A percentile compares a stretch with the other conserved stretches of the same genome.
These are phyloP conservation scores for Golubevia sp. DNA, from an alignment of 1,284 basidiomycete species.

Conservation along the genomic window DNA sequence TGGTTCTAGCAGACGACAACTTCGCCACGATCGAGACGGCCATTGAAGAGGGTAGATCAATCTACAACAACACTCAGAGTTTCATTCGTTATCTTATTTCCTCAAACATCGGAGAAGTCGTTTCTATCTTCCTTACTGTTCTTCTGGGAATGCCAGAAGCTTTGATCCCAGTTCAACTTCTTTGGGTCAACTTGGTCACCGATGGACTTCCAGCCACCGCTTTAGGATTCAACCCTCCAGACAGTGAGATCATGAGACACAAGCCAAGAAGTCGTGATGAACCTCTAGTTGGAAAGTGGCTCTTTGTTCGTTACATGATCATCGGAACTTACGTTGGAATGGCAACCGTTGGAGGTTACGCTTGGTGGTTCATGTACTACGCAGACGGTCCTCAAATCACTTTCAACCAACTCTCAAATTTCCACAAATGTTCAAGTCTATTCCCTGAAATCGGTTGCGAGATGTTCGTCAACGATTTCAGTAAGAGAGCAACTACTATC, in stretches of 20 bases:
- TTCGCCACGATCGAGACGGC: conserved; percentile 64
- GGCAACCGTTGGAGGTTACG: conserved; percentile 94
- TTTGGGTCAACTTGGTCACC: conserved; percentile 74
- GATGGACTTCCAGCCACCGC: conserved; percentile 98
- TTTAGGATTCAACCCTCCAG: conserved; percentile 94
- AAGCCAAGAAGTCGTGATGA: conserved; percentile 86
- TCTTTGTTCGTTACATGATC: conserved; percentile 93
- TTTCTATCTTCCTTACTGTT: conserved; percentile 95
- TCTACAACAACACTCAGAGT: conserved; percentile 99
- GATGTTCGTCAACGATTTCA: conserved; percentile 86
- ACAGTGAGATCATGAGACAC: conserved; percentile 86
- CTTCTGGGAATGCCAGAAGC: conserved; percentile 98
- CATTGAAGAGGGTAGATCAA: conserved; percentile 81
- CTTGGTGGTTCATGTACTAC: conserved; percentile 98
- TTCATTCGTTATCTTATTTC: conserved; percentile 86
- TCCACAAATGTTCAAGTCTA: conserved; percentile 68
- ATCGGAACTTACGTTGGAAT: conserved; percentile 91
- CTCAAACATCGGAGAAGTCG: conserved; percentile 97
- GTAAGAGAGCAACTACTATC: conserved; percentile 89
- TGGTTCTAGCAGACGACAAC: conserved; percentile 65
- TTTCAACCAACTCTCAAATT: conserved; percentile 84
- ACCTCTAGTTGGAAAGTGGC: conserved; percentile 86
- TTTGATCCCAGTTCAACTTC: conserved; percentile 92
- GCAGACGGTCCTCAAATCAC: conserved; percentile 86
- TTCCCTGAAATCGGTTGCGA: conserved; percentile 90